Percentiles rank a stretch among this genome's conserved stretches.
phyloP scores from a whole-genome alignment of 2,329 filamentous ascomycete genomes.

The Scytalidium lignicola region DNA sequence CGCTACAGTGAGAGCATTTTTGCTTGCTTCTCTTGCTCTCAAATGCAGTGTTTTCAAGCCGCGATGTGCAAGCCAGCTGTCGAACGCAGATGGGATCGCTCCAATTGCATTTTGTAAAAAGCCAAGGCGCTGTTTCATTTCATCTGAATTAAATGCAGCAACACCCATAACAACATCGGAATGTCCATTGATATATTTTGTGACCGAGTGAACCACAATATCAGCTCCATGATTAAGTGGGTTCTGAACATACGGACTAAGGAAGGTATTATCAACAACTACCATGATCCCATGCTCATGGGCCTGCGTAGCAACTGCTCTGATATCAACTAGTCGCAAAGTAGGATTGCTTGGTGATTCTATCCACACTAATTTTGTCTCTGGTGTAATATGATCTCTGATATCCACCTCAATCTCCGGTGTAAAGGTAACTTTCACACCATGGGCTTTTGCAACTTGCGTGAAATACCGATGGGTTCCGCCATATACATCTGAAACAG shows the following conservation, averaged over 20 bases:
- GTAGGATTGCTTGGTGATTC: slow-evolving; percentile 95
- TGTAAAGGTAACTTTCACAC: slow-evolving; percentile 90
- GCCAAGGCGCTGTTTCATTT: slow-evolving; percentile 68
- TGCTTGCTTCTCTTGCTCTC: slow-evolving; percentile 76
- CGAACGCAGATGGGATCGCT: slow-evolving; percentile 89
- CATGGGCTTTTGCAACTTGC: slow-evolving; percentile 90
- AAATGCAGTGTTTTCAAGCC: slow-evolving; percentile 96
- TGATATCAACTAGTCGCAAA: slow-evolving; percentile 86
- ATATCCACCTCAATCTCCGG: slow-evolving; percentile 89
- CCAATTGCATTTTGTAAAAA: slow-evolving; percentile 98
- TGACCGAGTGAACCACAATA: slow-evolving; percentile 94
- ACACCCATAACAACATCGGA: slow-evolving; percentile 96
- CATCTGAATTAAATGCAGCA: slow-evolving; percentile 86
- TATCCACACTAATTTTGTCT: slow-evolving; percentile 96
- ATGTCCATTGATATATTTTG: slow-evolving; percentile 99
- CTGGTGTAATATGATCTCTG: slow-evolving; percentile 72
- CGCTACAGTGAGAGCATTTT: slow-evolving; percentile 76
- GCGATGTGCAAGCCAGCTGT: slow-evolving; percentile 96
- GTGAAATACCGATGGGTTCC: slow-evolving; percentile 99
- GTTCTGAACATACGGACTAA: slow-evolving; percentile 95
- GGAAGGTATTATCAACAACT: slow-evolving; percentile 99
- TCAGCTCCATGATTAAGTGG: slow-evolving; percentile 92
- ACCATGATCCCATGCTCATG: slow-evolving; percentile 87
- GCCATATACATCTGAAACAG: slow-evolving; percentile 95
- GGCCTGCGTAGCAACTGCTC: slow-evolving; percentile 74